Evolutionary conservation across 2,329 filamentous ascomycete genomes (phyloP).

Genomic region (Alternaria conjuncta): DNA sequence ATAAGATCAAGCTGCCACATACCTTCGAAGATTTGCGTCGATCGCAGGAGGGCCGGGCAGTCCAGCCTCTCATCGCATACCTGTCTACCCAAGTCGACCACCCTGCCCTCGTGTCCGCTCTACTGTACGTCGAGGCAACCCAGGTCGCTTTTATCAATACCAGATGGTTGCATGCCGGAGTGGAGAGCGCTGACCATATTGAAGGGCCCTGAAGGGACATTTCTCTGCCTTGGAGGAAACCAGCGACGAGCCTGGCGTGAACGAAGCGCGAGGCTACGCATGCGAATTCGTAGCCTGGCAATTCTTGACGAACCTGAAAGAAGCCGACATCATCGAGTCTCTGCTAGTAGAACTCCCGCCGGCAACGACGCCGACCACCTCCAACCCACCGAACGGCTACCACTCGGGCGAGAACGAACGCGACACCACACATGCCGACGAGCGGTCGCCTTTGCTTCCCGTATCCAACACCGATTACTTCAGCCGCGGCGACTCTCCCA

Average conservation of each 20-base stretch:
- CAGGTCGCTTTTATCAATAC: background rate
- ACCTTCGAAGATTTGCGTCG: slow-evolving; percentile 77
- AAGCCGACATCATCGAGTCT: slow-evolving; percentile 75
- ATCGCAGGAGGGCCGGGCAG: slow-evolving; percentile 63
- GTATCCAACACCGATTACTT: slow-evolving; percentile 32
- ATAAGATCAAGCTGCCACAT: slow-evolving; percentile 68
- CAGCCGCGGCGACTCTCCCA: slow-evolving; percentile 30
- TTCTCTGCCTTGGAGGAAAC: slow-evolving; percentile 66
- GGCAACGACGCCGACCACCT: slow-evolving; percentile 17
- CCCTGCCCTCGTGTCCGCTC: slow-evolving; percentile 72
- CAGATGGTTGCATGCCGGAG: background rate
- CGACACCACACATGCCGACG: slow-evolving; percentile 13
- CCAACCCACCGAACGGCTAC: slow-evolving; percentile 13
- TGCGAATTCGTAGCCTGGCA: slow-evolving; percentile 85
- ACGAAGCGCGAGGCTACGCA: slow-evolving; percentile 72
- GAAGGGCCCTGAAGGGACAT: slow-evolving; percentile 76
- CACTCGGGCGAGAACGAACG: slow-evolving; percentile 19
- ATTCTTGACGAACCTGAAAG: slow-evolving; percentile 73
- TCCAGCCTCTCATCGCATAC: slow-evolving; percentile 69
- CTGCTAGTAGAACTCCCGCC: slow-evolving; percentile 74
- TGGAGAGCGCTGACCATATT: slow-evolving; percentile 18
- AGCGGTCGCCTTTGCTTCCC: slow-evolving; percentile 37
- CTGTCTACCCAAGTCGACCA: slow-evolving; percentile 69
- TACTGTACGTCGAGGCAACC: slow-evolving; percentile 64
- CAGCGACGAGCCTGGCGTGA: slow-evolving; percentile 67